Base-by-base conservation (phyloP, 2,329 filamentous ascomycete genomes). In the Botrytis sinoallii region DNA sequence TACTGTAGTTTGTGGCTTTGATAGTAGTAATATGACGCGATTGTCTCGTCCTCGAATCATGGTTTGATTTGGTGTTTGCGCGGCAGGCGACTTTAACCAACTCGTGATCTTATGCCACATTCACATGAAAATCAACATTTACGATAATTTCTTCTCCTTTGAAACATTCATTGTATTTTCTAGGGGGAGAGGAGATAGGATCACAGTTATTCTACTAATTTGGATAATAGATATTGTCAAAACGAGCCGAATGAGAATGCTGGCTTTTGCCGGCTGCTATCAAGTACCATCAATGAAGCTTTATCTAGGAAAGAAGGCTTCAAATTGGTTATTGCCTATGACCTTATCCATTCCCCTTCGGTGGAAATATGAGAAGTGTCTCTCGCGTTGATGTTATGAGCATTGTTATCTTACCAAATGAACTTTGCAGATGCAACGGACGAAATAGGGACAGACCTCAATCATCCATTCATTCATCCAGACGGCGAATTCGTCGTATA, bases 31-130 rank as follows among this genome's bases (percentile, higher is more conserved):
- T 57, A 57, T 68, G 35, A 68, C 48, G 66, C 35, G 48, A n/a
- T 57, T 42, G n/a, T 68, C 48, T 68, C 66, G 55, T 42, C 40
- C 46, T 40, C 16, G 65, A 67, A 55, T 55, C 46, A 68, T 20
- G 16, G 20, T 40, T 61, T 61, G 25, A 40, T n/a, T 35, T 55
- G 25, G 20, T 68, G 38, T 44, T 68, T 68, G 66, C 66, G 66
- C 48, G 48, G 66, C 66, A 68, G 66, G 66, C 66, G 48, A 68
- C 66, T 68, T 68, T 57, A 69, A 32, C 25, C 35, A 57, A 44
- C 66, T 69, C 66, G 66, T 69, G 66, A 57, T 57, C n/a, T 29
- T 57, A 29, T 20, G 0, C 35, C 52, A 68, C 65, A 55, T 68
- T 68, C 32, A 68, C 38, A 64, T 44, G 61, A 44, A 65, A 65